Evolutionary conservation across 2,329 filamentous ascomycete genomes (phyloP).

Genomic region (Fusarium sublunatum): DNA sequence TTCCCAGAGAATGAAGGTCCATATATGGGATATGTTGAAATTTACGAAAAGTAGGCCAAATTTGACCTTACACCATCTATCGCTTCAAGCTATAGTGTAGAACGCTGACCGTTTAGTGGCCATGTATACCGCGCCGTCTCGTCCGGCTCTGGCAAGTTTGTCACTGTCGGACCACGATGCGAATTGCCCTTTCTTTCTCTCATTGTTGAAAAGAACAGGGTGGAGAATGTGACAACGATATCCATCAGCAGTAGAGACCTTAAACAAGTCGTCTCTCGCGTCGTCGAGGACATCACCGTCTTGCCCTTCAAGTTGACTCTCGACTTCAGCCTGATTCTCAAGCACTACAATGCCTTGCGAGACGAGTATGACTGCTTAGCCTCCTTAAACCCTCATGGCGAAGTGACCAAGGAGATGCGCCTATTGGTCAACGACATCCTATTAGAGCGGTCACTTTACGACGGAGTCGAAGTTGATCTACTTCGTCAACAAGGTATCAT

Average conservation of each 20-base stretch:
- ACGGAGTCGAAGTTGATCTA: conserved; percentile 42
- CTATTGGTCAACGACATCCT: conserved; percentile 45
- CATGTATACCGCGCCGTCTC: conserved; percentile 44
- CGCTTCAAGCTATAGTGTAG: not conserved
- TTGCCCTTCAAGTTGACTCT: conserved; percentile 25
- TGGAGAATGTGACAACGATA: conserved; percentile 35
- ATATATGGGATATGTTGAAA: conserved; percentile 43
- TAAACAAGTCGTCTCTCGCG: conserved; percentile 53
- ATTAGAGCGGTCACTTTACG: conserved; percentile 45
- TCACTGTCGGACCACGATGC: conserved; percentile 34
- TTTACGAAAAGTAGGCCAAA: conserved; percentile 42
- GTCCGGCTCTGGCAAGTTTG: conserved; percentile 45
- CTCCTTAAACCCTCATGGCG: conserved; percentile 10
- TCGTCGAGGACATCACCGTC: conserved; percentile 41
- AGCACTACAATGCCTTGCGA: conserved; percentile 43
- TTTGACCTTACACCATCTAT: not conserved
- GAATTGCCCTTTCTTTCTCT: conserved; percentile 43
- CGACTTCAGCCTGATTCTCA: conserved; percentile 41
- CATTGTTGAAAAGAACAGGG: conserved; percentile 45
- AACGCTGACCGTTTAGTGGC: conserved; percentile 38
- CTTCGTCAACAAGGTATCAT: conserved; percentile 34
- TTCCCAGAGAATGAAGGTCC: conserved; percentile 41
- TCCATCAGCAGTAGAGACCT: conserved; percentile 52
- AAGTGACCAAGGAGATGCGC: conserved; percentile 41
- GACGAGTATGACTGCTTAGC: conserved; percentile 27